Percentiles rank a stretch among this genome's conserved stretches.
phyloP scores from a whole-genome alignment of 1,139 yeast species.

The Candida frijolesensis region DNA sequence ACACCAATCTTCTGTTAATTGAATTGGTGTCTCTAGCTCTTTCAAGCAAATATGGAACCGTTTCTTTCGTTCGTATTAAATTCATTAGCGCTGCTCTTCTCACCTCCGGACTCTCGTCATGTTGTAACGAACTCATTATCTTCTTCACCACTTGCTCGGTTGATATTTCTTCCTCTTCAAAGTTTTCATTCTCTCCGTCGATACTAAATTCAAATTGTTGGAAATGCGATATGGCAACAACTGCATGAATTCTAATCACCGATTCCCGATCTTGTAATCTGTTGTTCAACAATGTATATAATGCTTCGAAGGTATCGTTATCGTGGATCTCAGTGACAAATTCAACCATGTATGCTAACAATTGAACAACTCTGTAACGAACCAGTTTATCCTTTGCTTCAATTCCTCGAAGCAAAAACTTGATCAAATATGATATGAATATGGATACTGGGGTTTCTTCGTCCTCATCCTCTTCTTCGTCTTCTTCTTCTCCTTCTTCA shows the following conservation, averaged over 20 bases:
- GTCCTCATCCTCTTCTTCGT: slow-evolving; percentile 27
- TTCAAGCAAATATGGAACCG: slow-evolving; percentile 66
- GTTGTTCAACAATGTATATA: slow-evolving; percentile 61
- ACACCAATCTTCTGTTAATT: slow-evolving; percentile 72
- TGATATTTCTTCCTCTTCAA: slow-evolving; percentile 20
- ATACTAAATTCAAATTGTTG: slow-evolving; percentile 56
- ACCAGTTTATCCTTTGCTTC: slow-evolving; percentile 79
- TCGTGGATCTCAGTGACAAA: slow-evolving; percentile 71
- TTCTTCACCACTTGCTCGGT: slow-evolving; percentile 43
- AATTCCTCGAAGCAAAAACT: slow-evolving; percentile 72
- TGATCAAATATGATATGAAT: slow-evolving; percentile 64
- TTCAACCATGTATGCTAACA: slow-evolving; percentile 72
- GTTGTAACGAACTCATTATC: slow-evolving; percentile 59
- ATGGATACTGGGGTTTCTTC: slow-evolving; percentile 41
- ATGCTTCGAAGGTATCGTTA: slow-evolving; percentile 65
- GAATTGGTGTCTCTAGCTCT: slow-evolving; percentile 82
- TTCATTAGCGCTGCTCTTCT: slow-evolving; percentile 82
- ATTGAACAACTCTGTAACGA: slow-evolving; percentile 77
- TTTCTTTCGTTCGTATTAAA: slow-evolving; percentile 54
- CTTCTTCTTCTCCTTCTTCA: slow-evolving; percentile 30
- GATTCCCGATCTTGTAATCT: slow-evolving; percentile 81
- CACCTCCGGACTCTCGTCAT: slow-evolving; percentile 87
- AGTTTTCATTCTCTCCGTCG: slow-evolving; percentile 38
- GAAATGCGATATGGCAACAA: slow-evolving; percentile 75
- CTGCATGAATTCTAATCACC: slow-evolving; percentile 77